These are phyloP conservation scores for Aquanectria penicillioides DNA, from an alignment of 2,329 filamentous ascomycete genomes.

Conservation along the genomic window DNA sequence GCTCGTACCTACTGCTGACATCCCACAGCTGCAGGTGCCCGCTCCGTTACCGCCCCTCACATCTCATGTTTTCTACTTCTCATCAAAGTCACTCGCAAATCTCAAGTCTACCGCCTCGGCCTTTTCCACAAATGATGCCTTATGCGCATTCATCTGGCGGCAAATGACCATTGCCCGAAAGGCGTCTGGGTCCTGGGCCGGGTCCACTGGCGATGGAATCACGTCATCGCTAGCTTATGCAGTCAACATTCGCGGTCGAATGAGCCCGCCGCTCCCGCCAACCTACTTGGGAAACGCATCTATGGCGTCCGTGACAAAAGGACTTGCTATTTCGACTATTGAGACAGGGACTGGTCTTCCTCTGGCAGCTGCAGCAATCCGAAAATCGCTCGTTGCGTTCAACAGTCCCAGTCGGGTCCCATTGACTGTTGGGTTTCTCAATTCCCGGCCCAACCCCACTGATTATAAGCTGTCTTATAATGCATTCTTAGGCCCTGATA, in stretches of 20 bases:
- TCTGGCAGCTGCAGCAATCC: not conserved
- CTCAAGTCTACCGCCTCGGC: not conserved
- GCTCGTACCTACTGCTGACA: not conserved
- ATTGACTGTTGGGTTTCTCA: not conserved
- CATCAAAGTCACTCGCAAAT: not conserved
- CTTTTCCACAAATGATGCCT: not conserved
- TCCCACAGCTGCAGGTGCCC: not conserved
- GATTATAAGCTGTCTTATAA: slow-evolving; percentile 7
- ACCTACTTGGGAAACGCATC: slow-evolving; percentile 1
- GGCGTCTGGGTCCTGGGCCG: not conserved
- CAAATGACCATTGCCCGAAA: not conserved
- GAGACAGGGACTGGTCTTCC: not conserved
- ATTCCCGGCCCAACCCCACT: slow-evolving; percentile 3
- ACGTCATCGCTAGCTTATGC: not conserved
- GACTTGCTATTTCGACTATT: not conserved
- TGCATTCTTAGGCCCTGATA: slow-evolving; percentile 1
- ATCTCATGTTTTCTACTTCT: not conserved
- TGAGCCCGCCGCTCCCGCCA: not conserved
- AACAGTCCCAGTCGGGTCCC: not conserved
- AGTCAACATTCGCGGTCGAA: not conserved
- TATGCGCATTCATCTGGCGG: not conserved
- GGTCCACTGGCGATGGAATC: not conserved
- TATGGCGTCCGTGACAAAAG: not conserved
- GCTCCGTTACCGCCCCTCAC: not conserved
- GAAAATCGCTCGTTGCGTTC: not conserved